These are phyloP conservation scores for Chlamydomonas incerta DNA, from an alignment of 139 green algal genomes.

Conservation along the genomic window DNA sequence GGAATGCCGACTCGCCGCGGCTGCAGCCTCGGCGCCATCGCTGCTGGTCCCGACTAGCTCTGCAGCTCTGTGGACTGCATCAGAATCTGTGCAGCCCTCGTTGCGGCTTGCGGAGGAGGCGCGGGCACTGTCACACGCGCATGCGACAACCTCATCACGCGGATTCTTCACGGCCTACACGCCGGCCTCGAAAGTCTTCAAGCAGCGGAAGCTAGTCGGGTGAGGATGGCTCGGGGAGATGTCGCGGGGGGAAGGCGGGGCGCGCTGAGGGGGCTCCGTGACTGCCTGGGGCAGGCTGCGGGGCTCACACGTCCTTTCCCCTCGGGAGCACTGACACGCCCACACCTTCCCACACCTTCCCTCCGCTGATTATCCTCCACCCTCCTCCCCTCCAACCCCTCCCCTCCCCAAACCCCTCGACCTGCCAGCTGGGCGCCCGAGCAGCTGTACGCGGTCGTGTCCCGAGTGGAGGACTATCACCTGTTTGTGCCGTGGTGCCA, in stretches of 20 bases:
- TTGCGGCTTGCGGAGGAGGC: not conserved
- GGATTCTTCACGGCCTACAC: not conserved
- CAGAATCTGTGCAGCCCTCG: not conserved
- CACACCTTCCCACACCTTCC: not conserved
- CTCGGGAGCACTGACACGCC: too few species aligned
- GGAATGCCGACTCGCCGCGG: too few species aligned
- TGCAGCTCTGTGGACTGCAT: not conserved
- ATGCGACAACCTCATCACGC: slow-evolving; percentile 17
- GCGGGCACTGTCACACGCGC: not conserved
- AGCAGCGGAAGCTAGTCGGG: slow-evolving; percentile 26
- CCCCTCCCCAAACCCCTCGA: not conserved
- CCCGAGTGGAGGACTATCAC: slow-evolving; percentile 84
- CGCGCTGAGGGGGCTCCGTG: too few species aligned
- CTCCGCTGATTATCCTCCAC: not conserved
- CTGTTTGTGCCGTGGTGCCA: slow-evolving; percentile 95
- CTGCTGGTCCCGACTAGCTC: not conserved
- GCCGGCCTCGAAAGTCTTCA: slow-evolving; percentile 9
- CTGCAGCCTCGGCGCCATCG: not conserved
- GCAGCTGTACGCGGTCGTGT: slow-evolving; percentile 89
- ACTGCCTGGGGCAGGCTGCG: too few species aligned
- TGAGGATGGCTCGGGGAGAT: not conserved
- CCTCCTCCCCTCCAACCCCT: not conserved
- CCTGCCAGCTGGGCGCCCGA: slow-evolving; percentile 63
- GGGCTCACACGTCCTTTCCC: too few species aligned
- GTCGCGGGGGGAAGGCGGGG: too few species aligned